Conservation (phyloP, 2,329 filamentous ascomycete genomes). For the Aspergillus persii region DNA sequence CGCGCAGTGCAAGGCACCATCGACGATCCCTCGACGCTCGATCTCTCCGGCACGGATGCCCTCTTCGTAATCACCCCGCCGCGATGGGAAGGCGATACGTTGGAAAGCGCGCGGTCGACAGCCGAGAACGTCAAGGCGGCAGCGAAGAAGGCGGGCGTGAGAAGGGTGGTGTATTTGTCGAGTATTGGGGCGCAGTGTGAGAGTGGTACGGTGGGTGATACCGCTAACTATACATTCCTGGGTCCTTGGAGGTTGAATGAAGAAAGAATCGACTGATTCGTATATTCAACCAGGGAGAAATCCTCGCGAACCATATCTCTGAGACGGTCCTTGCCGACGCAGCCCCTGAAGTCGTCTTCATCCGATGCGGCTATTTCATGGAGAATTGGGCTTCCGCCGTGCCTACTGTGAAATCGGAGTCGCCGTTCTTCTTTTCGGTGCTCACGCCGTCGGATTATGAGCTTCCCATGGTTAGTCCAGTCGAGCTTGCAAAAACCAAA, state of each 20-base stretch:
- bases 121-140: constrained; percentile 12
- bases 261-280: neutral
- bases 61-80: constrained; percentile 15
- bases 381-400: constrained; percentile 14
- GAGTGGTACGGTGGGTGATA: constrained; percentile 8
- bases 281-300: constrained; percentile 11
- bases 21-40: constrained; percentile 2
- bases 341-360: constrained; percentile 11
- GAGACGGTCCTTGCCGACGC: constrained; percentile 11
- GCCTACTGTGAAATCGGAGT: constrained; percentile 1
- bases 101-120: constrained; percentile 5
- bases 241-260: neutral
- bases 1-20: constrained; percentile 11
- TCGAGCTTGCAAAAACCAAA: no score
- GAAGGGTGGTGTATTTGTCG: constrained; percentile 12
- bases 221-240: no score
- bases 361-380: constrained; percentile 18
- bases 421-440: constrained; percentile 8
- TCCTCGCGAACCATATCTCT: constrained; percentile 14
- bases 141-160: constrained; percentile 7
- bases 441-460: constrained; percentile 14
- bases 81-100: constrained; percentile 6
- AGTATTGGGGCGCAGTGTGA: constrained; percentile 14
- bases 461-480: constrained; percentile 12
- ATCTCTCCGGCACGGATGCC: constrained; percentile 11